Evolutionary conservation across 768 basidiomycete species (phyloP).

Genomic region (Cubamyces lactineus): DNA sequence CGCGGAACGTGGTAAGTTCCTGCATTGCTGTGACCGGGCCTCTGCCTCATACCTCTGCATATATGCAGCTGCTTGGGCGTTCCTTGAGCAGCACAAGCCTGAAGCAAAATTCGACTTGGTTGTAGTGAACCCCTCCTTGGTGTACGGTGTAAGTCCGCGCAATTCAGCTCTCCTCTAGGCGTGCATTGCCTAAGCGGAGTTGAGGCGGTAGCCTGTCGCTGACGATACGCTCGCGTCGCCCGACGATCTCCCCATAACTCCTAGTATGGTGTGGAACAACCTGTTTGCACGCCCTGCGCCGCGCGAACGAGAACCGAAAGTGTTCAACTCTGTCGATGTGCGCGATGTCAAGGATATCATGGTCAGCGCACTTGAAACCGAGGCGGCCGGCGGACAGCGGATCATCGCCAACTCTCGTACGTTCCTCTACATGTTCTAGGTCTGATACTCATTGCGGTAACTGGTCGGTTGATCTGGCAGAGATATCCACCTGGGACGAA

Average conservation of each 20-base stretch:
- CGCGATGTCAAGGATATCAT: conserved; percentile 59
- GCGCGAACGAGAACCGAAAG: neutral
- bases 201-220: neutral
- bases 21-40: conserved; percentile 27
- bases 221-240: neutral
- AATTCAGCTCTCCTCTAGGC: neutral
- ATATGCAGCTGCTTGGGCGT: neutral
- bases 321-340: conserved; percentile 44
- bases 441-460: too few relatives aligned
- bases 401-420: conserved; percentile 42
- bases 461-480: neutral
- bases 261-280: conserved; percentile 36
- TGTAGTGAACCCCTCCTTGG: neutral
- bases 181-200: neutral
- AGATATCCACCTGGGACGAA: neutral
- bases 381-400: conserved; percentile 57
- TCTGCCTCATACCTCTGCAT: too few relatives aligned
- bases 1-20: conserved; percentile 56
- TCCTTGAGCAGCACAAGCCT: neutral
- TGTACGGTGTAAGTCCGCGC: neutral
- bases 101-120: neutral
- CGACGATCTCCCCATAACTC: neutral
- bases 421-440: neutral
- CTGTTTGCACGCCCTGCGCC: neutral
- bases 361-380: conserved; percentile 50